Percentiles rank a stretch among this genome's conserved stretches.
Evolutionary conservation across 352 stramenopile species (phyloP).

Genomic region (Phytophthora tentaculata): DNA sequence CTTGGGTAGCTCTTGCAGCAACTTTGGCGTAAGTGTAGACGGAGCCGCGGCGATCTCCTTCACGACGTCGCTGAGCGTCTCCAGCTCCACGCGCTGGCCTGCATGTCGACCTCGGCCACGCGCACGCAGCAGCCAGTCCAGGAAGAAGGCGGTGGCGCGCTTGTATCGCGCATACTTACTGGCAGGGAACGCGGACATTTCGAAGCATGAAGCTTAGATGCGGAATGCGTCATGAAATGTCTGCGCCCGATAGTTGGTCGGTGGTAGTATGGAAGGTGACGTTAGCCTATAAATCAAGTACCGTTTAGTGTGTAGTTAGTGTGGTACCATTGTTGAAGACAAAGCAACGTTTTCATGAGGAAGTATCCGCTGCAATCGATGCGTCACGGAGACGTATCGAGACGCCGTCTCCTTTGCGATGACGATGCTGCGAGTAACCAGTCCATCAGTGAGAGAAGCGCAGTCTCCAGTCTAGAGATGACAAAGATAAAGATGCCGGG

Average conservation of each 20-base stretch:
- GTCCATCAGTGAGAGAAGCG: not conserved
- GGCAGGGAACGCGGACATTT: constrained; percentile 5
- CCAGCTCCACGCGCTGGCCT: constrained; percentile 6
- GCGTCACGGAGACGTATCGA: too few species aligned
- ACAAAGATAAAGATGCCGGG: constrained; percentile 7
- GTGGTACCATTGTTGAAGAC: not conserved
- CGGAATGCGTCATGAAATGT: not conserved
- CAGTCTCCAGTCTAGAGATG: not conserved
- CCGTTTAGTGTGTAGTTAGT: not conserved
- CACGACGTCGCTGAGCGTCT: constrained; percentile 6
- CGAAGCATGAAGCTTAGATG: not conserved
- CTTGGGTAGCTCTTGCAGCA: constrained; percentile 27
- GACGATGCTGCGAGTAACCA: constrained; percentile 7
- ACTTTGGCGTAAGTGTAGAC: constrained; percentile 16
- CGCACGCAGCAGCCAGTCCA: constrained; percentile 23
- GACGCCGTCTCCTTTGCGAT: constrained; percentile 18
- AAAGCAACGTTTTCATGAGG: constrained; percentile 8
- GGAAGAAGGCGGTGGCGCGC: constrained; percentile 21
- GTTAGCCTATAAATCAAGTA: not conserved
- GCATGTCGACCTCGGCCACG: constrained; percentile 1
- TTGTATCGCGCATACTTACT: constrained; percentile 24
- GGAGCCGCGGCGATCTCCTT: constrained; percentile 16
- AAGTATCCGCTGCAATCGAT: constrained; percentile 14
- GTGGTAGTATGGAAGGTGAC: not conserved
- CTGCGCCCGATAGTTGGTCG: not conserved